A percentile compares a stretch with the other conserved stretches of the same genome.
These are phyloP conservation scores for Phytophthora colocasiae DNA, from an alignment of 352 stramenopile species.

Conservation along the genomic window DNA sequence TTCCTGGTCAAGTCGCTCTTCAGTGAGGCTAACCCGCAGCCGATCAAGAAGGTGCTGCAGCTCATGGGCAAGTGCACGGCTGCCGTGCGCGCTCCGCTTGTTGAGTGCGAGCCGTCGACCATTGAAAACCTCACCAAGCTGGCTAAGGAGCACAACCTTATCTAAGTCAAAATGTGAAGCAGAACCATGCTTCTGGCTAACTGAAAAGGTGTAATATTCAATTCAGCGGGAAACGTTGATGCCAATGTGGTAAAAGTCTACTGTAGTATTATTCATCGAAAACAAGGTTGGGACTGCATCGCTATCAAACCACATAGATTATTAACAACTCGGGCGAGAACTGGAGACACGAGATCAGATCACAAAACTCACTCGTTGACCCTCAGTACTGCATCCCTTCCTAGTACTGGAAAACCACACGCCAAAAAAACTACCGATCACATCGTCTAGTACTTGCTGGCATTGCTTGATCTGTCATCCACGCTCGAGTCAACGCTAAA, in stretches of 20 bases:
- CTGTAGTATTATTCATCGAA: slow-evolving; percentile 8
- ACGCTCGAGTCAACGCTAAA: slow-evolving; percentile 54
- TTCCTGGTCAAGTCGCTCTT: slow-evolving; percentile 93
- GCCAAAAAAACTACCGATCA: slow-evolving; percentile 29
- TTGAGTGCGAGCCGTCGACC: slow-evolving; percentile 73
- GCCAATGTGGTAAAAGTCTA: background rate
- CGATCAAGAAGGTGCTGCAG: slow-evolving; percentile 92
- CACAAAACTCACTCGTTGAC: slow-evolving; percentile 36
- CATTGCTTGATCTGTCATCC: slow-evolving; percentile 37
- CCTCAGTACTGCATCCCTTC: slow-evolving; percentile 21
- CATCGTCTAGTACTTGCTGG: slow-evolving; percentile 36
- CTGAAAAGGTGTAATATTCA: slow-evolving; percentile 16
- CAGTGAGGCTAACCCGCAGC: slow-evolving; percentile 92
- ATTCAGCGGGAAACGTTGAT: background rate
- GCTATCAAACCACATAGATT: slow-evolving; percentile 32
- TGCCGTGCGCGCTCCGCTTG: slow-evolving; percentile 77
- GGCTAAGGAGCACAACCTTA: slow-evolving; percentile 79
- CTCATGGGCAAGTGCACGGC: slow-evolving; percentile 87
- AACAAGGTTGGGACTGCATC: slow-evolving; percentile 8
- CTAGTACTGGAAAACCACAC: slow-evolving; percentile 27
- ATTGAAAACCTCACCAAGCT: slow-evolving; percentile 68
- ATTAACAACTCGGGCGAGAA: slow-evolving; percentile 23
- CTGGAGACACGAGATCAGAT: slow-evolving; percentile 24
- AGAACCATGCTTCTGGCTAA: slow-evolving; percentile 12
- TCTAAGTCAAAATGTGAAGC: slow-evolving; percentile 45